Base-by-base conservation (phyloP, 2,329 filamentous ascomycete species). In the Pseudogymnoascus verrucosus region DNA sequence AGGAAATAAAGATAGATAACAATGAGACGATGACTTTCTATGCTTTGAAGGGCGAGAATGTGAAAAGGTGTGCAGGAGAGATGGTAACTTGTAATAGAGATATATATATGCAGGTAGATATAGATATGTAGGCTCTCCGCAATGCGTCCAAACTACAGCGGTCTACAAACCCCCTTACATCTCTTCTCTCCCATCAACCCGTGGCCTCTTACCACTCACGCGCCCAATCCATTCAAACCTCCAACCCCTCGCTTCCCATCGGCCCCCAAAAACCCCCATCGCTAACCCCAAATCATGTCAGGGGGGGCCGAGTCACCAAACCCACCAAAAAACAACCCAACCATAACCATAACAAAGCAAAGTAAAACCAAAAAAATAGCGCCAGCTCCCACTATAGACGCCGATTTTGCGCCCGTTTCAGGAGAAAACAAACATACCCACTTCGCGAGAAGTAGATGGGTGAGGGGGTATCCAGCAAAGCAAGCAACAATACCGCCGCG, bases 1-100 rank as follows among this genome's bases (percentile, higher is more conserved):
- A 57, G 51, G 51, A 57, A 57, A 57, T 57, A 36, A 36, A 36
- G 51, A 57, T 11, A 57, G n/a, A 57, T 57, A 57, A 57, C 28
- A 57, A 36, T 57, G 51, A 10, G 7, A 57, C 11, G 5, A 34
- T 34, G 28, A 19, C 10, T n/a, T 19, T 19, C 14, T 21, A 34
- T 14, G 28, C 10, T 12, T 8, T 8, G n/a, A 1, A 0, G 6
- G n/a, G 1, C 16, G 26, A 34, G n/a, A 19, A 31, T 12, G 3
- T 34, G 0, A 12, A 5, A 7, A 7, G 14, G 6, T 28, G 11
- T 19, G 0, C 7, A 12, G 6, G 16, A 12, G 26, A 57, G 51
- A 57, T 34, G 11, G 51, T 57, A 57, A 34, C 10, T 34, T 34
- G 28, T 57, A 57, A 57, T 34, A 19, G 51, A 16, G n/a, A 34